Evolutionary conservation across 2,329 filamentous ascomycete genomes (phyloP).

Genomic region (Laburnicola sp.): DNA sequence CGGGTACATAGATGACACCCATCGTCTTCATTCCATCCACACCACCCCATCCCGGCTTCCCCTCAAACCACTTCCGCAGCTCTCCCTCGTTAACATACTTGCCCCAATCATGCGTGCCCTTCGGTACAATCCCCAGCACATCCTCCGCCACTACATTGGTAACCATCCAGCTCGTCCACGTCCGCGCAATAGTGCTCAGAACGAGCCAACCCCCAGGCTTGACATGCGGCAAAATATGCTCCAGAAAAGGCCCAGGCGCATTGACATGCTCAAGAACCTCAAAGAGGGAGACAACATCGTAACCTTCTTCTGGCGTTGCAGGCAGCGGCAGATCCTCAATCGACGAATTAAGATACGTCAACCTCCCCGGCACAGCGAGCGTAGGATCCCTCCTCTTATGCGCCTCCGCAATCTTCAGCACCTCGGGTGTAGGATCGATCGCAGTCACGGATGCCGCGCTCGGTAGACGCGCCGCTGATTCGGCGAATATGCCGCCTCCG

Average conservation of each 20-base stretch:
- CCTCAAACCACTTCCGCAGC: slow-evolving; percentile 57
- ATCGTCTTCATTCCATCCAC: slow-evolving; percentile 59
- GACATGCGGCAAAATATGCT: slow-evolving; percentile 72
- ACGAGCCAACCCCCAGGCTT: slow-evolving; percentile 92
- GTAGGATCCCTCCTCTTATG: slow-evolving; percentile 76
- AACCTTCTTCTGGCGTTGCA: slow-evolving; percentile 50
- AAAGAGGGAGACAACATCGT: slow-evolving; percentile 84
- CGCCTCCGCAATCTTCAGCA: slow-evolving; percentile 72
- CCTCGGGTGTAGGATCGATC: slow-evolving; percentile 75
- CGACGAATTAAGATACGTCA: slow-evolving; percentile 74
- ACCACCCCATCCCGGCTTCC: slow-evolving; percentile 43
- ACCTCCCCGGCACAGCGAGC: slow-evolving; percentile 57
- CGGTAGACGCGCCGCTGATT: slow-evolving; percentile 73
- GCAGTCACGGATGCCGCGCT: slow-evolving; percentile 68
- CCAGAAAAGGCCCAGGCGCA: slow-evolving; percentile 72
- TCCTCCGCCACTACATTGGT: slow-evolving; percentile 93
- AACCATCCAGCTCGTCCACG: slow-evolving; percentile 84
- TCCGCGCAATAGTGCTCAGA: slow-evolving; percentile 88
- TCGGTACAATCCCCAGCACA: slow-evolving; percentile 81
- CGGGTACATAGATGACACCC: slow-evolving; percentile 89
- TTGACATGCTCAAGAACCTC: slow-evolving; percentile 95
- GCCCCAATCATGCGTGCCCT: slow-evolving; percentile 92
- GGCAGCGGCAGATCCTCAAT: slow-evolving; percentile 67
- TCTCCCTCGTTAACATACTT: slow-evolving; percentile 93
- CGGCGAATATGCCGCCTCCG: slow-evolving; percentile 94